Evolutionary conservation across 805 yeast species (phyloP), one percentile per base, ranked within the genome.

Genomic region (Metschnikowia anglica): DNA sequence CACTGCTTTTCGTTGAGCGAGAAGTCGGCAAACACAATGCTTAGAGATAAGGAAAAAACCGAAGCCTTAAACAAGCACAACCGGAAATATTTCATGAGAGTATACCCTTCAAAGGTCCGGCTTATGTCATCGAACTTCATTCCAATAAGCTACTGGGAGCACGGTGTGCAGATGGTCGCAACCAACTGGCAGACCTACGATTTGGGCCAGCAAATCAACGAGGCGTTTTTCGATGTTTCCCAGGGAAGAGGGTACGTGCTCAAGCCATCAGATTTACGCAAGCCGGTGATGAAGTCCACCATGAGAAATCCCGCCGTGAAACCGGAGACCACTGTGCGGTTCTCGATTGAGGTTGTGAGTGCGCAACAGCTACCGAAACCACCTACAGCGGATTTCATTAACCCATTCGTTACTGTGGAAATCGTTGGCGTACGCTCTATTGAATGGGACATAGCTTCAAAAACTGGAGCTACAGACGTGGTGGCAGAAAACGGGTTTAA

Each of bases 141-240:
- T 33, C 98, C 99, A 0, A 63, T 87, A 2, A 61, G 63, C 0
- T 88, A 79, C 56, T 93, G 99, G 99, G 72, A 73, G 37, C 68
- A 76, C 35, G 99, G 99, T 0, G 83, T 77, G 9, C 99, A 93
- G 58, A 79, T 93, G 88, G 98, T 87, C 4, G 98, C 99, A 0
- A 83, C 96, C 0, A 93, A 91, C 59, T 91, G 97, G 97, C 99
- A 91, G 62, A 83, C 93, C 0, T 83, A 79, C 59, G 99, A 93
- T 58, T 45, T 80, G 13, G 97, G 97, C 0, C 91, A 90, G 58
- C 96, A 89, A 58, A 56, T 93, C 9, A 90, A 89, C 60, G 85
- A 85, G 48, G 87, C 96, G 3, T 66, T 89, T 76, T 88, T 91
- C 61, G 79, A 78, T 38, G 62, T 74, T 12, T 76, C 78, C 0